Evolutionary conservation across 2,329 filamentous ascomycete species (phyloP).

Genomic region (Mollisiaceae sp.): DNA sequence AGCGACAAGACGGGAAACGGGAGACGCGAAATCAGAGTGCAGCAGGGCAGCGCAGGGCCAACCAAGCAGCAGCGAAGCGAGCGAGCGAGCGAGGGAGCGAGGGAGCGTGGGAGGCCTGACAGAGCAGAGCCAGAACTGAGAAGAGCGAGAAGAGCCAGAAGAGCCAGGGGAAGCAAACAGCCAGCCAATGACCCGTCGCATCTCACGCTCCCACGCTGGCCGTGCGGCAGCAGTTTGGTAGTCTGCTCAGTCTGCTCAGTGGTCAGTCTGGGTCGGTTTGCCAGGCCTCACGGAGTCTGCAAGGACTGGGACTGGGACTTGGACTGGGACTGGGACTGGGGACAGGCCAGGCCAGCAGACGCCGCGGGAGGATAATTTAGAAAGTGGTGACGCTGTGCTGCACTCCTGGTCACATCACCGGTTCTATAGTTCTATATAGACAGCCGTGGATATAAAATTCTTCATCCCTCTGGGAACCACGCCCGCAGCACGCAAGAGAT

Average conservation of each 20-base stretch:
- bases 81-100: too few species aligned
- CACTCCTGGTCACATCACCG: conserved; percentile 1
- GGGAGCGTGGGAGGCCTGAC: too few species aligned
- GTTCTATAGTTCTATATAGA: background rate
- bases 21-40: background rate
- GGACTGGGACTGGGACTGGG: background rate
- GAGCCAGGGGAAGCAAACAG: background rate
- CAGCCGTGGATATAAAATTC: background rate
- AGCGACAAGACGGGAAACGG: conserved; percentile 10
- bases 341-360: background rate
- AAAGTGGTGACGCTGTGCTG: background rate
- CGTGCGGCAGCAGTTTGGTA: background rate
- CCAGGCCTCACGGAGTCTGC: too few species aligned
- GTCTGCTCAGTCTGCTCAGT: too few species aligned
- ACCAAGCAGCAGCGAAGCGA: too few species aligned
- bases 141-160: too few species aligned
- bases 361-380: background rate
- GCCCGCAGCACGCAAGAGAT: background rate
- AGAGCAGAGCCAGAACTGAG: too few species aligned
- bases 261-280: too few species aligned
- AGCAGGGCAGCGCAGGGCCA: background rate
- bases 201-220: background rate
- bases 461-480: background rate
- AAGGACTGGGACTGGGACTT: too few species aligned
- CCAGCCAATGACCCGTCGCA: conserved; percentile 1